Conservation (phyloP, 176 grass and related monocot genomes). For the Stipa capillata region DNA sequence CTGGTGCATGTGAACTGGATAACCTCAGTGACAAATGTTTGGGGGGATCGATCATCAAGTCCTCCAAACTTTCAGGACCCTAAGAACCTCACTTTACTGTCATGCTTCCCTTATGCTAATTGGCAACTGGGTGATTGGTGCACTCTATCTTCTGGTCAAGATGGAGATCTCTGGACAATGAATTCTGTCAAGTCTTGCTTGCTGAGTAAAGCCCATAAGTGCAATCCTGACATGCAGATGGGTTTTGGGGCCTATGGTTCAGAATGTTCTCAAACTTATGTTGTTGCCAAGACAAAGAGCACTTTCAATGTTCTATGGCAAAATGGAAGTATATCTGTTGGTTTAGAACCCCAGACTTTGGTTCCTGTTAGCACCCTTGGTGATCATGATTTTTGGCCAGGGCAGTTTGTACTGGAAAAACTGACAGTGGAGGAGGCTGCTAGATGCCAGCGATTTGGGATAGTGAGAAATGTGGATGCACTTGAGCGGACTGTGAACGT, state of each 20-base stretch:
- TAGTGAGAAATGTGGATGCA: slow-evolving; percentile 78
- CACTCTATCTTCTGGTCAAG: slow-evolving; percentile 30
- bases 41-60: slow-evolving; percentile 46
- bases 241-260: slow-evolving; percentile 14
- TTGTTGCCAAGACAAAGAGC: slow-evolving; percentile 78
- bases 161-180: slow-evolving; percentile 14
- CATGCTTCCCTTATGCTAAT: slow-evolving; percentile 72
- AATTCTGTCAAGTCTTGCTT: slow-evolving; percentile 26
- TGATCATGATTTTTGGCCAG: slow-evolving; percentile 98
- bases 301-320: slow-evolving; percentile 84
- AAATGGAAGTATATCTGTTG: slow-evolving; percentile 67
- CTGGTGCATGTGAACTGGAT: slow-evolving; percentile 80
- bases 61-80: slow-evolving; percentile 62
- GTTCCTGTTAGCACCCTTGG: slow-evolving; percentile 71
- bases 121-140: slow-evolving; percentile 99
- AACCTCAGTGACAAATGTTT: slow-evolving; percentile 57
- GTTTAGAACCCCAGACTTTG: slow-evolving; percentile 51
- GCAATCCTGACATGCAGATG: slow-evolving; percentile 21
- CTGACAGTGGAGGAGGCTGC: slow-evolving; percentile 30
- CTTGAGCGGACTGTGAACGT: slow-evolving; percentile 74
- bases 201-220: slow-evolving; percentile 21
- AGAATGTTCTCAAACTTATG: slow-evolving; percentile 49
- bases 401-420: slow-evolving; percentile 78
- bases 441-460: slow-evolving; percentile 36
- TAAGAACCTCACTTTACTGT: slow-evolving; percentile 61